These are phyloP conservation scores for Pyrenophora teres DNA, from an alignment of 2,329 filamentous ascomycete genomes.

Conservation along the genomic window DNA sequence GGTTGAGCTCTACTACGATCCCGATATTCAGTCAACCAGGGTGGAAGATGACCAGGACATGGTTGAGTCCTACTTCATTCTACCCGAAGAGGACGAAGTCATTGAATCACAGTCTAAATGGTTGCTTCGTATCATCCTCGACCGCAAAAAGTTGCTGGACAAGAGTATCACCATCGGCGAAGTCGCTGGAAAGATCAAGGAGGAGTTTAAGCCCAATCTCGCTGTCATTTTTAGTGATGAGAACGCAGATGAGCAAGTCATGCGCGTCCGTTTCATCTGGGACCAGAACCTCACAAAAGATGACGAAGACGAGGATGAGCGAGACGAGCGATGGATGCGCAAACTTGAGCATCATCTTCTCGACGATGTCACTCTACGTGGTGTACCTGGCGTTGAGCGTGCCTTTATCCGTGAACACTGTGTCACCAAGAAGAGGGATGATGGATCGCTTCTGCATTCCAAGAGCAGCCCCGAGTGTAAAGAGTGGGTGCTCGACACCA, in stretches of 20 bases:
- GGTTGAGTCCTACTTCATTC: constrained; percentile 95
- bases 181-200: constrained; percentile 86
- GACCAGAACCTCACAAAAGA: constrained; percentile 62
- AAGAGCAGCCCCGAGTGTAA: constrained; percentile 77
- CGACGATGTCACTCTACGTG: constrained; percentile 87
- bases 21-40: constrained; percentile 80
- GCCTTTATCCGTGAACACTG: constrained; percentile 77
- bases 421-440: constrained; percentile 62
- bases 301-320: constrained; percentile 79
- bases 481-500: constrained; percentile 96
- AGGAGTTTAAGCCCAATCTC: constrained; percentile 74
- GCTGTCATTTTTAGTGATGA: constrained; percentile 97
- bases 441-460: constrained; percentile 74
- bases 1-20: constrained; percentile 97
- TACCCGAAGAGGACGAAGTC: constrained; percentile 75
- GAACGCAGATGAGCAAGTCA: constrained; percentile 93
- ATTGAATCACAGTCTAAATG: constrained; percentile 78
- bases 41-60: constrained; percentile 90
- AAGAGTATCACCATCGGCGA: constrained; percentile 91
- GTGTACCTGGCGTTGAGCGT: constrained; percentile 84
- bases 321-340: constrained; percentile 76
- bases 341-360: constrained; percentile 86
- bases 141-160: constrained; percentile 92
- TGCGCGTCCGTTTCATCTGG: constrained; percentile 83
- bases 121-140: constrained; percentile 90